Conservation (phyloP, 345 rosid genomes). For the Triadica sebifera region DNA sequence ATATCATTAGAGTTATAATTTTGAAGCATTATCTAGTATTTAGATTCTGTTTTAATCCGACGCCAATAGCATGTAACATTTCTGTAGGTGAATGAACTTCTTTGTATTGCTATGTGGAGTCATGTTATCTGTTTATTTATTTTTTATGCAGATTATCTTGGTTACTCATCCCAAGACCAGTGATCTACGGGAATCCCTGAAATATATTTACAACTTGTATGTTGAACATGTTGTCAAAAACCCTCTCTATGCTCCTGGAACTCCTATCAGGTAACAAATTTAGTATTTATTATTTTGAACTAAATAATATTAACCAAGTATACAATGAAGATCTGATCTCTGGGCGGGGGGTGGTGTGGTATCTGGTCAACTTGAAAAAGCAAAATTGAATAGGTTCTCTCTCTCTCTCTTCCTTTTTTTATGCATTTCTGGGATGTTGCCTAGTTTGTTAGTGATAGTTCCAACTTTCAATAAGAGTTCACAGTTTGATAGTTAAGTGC, state of each 20-base stretch:
- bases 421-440: too few species aligned
- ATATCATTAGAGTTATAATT: neutral
- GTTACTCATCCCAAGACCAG: slow-evolving; percentile 87
- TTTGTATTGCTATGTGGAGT: neutral
- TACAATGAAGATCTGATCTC: too few species aligned
- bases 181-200: slow-evolving; percentile 76
- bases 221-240: slow-evolving; percentile 83
- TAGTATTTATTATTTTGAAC: neutral
- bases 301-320: too few species aligned
- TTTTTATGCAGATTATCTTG: slow-evolving; percentile 59
- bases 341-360: too few species aligned
- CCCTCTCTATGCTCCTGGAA: slow-evolving; percentile 75
- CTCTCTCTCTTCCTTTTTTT: neutral
- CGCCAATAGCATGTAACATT: neutral
- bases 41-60: neutral
- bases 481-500: too few species aligned
- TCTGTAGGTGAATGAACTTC: neutral
- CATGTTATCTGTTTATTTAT: slow-evolving; percentile 3
- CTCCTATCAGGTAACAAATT: slow-evolving; percentile 66
- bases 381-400: too few species aligned
- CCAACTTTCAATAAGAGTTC: too few species aligned
- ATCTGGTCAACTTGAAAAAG: too few species aligned
- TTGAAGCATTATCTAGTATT: too few species aligned
- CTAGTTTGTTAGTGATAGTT: too few species aligned
- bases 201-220: slow-evolving; percentile 82